Conservation (phyloP, 2,329 filamentous ascomycete genomes). For the Aspergillus ibericus region DNA sequence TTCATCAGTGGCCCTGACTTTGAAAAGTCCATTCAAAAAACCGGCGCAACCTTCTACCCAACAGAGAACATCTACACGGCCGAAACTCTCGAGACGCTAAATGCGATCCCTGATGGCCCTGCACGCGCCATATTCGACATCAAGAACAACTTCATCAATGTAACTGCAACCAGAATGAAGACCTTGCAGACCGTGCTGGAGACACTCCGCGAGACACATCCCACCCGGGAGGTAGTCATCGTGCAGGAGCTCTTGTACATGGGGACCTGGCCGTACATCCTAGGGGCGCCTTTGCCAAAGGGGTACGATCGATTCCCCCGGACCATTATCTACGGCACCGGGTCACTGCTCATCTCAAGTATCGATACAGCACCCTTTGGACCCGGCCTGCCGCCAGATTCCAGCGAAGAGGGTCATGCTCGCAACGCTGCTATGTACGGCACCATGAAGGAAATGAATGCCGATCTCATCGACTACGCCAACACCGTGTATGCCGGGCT, state of each 20-base stretch:
- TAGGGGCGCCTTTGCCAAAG: slow-evolving; percentile 2
- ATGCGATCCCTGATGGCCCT: not conserved
- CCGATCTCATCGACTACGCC: not conserved
- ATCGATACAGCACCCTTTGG: slow-evolving; percentile 4
- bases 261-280: not conserved
- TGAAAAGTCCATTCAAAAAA: not conserved
- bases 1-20: slow-evolving; percentile 5
- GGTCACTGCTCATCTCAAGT: not conserved
- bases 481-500: not conserved
- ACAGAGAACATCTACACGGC: not conserved
- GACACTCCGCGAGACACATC: not conserved
- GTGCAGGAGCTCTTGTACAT: not conserved
- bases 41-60: slow-evolving; percentile 6
- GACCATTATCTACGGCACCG: not conserved
- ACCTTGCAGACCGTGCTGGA: not conserved
- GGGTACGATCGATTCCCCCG: not conserved
- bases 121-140: not conserved
- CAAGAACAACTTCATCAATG: not conserved
- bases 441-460: not conserved
- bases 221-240: not conserved
- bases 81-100: not conserved
- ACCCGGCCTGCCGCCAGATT: not conserved
- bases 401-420: slow-evolving; percentile 1
- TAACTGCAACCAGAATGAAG: not conserved
- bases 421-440: slow-evolving; percentile 6